Conservation (phyloP, 495 filamentous ascomycete species). For the Polyplosphaeria fusca region DNA sequence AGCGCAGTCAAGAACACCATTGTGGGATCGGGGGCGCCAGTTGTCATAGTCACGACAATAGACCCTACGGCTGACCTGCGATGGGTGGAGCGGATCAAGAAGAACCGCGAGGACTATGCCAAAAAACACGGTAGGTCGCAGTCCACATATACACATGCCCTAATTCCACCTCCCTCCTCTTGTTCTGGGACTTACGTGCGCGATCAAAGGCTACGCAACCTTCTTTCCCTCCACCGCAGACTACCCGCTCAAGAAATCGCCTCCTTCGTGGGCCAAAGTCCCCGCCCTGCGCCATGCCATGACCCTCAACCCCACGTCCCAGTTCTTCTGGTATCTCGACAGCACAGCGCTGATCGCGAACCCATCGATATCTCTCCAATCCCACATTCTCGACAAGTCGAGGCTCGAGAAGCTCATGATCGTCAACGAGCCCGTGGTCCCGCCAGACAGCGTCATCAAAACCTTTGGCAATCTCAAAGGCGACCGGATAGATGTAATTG, state of each 20-base stretch:
- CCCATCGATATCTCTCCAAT: constrained; percentile 63
- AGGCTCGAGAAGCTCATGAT: constrained; percentile 77
- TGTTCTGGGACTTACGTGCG: not conserved
- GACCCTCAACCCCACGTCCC: constrained; percentile 66
- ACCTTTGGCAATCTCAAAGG: constrained; percentile 79
- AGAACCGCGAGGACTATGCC: constrained; percentile 85
- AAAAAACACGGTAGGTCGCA: constrained; percentile 77
- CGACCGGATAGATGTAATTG: constrained; percentile 73
- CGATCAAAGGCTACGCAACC: constrained; percentile 69
- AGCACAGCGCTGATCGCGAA: constrained; percentile 88
- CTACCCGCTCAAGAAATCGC: constrained; percentile 69
- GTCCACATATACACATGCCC: too few relatives aligned
- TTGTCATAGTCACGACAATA: constrained; percentile 84
- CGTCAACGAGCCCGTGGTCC: constrained; percentile 81
- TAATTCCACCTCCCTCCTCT: too few relatives aligned
- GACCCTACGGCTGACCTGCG: constrained; percentile 59
- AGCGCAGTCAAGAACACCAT: constrained; percentile 18
- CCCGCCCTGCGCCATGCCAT: constrained; percentile 90
- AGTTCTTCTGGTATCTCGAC: constrained; percentile 83
- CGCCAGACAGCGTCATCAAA: constrained; percentile 93
- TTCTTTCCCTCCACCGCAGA: constrained; percentile 74
- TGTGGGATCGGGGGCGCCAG: constrained; percentile 63
- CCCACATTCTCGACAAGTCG: constrained; percentile 63
- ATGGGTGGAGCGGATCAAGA: constrained; percentile 67
- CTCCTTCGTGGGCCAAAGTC: constrained; percentile 71